Percentiles rank a stretch among this genome's conserved stretches.
Evolutionary conservation across 305 asterid species (phyloP).

Genomic region (Striga hermonthica): DNA sequence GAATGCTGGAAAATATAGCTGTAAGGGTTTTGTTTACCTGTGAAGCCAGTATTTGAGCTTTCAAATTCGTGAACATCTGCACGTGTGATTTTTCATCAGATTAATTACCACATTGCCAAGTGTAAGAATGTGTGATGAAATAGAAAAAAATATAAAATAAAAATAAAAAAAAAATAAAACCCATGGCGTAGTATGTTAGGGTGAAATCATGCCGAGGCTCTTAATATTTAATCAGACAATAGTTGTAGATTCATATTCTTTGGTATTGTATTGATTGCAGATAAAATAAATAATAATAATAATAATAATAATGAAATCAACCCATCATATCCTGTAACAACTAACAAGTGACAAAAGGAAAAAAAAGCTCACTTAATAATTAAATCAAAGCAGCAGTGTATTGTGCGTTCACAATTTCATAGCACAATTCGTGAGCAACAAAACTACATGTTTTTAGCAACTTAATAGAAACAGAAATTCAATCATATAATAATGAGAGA

Average conservation of each 20-base stretch:
- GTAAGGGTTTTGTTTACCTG: slow-evolving; percentile 51
- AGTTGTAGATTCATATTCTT: not conserved
- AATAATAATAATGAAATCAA: not conserved
- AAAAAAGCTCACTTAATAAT: not conserved
- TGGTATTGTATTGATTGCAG: not conserved
- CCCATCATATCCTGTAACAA: slow-evolving; percentile 1
- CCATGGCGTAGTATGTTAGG: slow-evolving; percentile 7
- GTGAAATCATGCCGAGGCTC: slow-evolving; percentile 10
- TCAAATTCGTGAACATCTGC: slow-evolving; percentile 86
- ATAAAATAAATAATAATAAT: not conserved
- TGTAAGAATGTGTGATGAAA: slow-evolving; percentile 12
- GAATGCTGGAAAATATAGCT: slow-evolving; percentile 16
- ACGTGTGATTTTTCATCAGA: slow-evolving; percentile 28
- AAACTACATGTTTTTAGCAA: not conserved
- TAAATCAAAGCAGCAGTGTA: not conserved
- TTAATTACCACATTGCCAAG: slow-evolving; percentile 23
- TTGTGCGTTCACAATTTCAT: no score
- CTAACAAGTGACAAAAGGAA: not conserved
- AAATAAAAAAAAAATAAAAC: slow-evolving; percentile 1
- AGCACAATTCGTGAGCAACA: not conserved
- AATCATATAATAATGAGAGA: not conserved
- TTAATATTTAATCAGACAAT: slow-evolving; percentile 19
- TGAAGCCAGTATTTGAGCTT: slow-evolving; percentile 81
- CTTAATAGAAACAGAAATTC: not conserved
- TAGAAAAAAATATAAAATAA: no score